Evolutionary conservation across 176 grass and related monocot genomes (phyloP), one percentile per base, ranked within the genome.

Genomic region (Dactylis glomerata): DNA sequence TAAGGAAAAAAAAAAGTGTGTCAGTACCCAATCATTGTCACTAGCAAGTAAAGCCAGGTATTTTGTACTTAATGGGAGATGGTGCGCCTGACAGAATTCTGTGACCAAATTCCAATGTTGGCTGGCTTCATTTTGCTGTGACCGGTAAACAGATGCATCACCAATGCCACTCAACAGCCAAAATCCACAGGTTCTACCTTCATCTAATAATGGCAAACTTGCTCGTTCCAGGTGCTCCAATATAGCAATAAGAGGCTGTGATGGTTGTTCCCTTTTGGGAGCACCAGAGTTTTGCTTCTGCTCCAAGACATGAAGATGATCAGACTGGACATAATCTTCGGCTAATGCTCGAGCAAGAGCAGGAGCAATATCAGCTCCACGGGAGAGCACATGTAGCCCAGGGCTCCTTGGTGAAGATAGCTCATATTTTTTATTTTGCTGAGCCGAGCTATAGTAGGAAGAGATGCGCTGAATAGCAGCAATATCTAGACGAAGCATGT

Each of bases 11-110:
- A n/a, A n/a, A 73, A 77, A 50, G 3, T 38, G 51, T 24, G 42
- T 77, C 6, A 71, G 79, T 97, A 97, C 96, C 96, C 96, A 98
- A 87, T 98, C 96, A 87, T 98, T 98, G 77, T 98, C 92, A 68
- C 88, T 95, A 55, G 93, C 96, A 77, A 98, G 87, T 76, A 93
- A 88, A 83, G 93, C 77, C 88, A 98, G 89, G 82, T 95, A 98
- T 75, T 91, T 91, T 63, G 93, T 98, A 83, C 96, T 98, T 78
- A 85, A 30, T 24, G 93, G 96, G 73, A 98, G 92, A 81, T 89
- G 59, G 83, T 98, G 96, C 58, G 87, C 77, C 66, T 85, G 91
- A 81, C 91, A 98, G 81, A 95, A 98, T 86, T 87, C 89, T 46
- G 91, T 93, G 69, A 98, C 91, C 84, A 93, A 93, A 83, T 86